Evolutionary conservation across 805 yeast species (phyloP).

Genomic region (Danielia oregonensis): DNA sequence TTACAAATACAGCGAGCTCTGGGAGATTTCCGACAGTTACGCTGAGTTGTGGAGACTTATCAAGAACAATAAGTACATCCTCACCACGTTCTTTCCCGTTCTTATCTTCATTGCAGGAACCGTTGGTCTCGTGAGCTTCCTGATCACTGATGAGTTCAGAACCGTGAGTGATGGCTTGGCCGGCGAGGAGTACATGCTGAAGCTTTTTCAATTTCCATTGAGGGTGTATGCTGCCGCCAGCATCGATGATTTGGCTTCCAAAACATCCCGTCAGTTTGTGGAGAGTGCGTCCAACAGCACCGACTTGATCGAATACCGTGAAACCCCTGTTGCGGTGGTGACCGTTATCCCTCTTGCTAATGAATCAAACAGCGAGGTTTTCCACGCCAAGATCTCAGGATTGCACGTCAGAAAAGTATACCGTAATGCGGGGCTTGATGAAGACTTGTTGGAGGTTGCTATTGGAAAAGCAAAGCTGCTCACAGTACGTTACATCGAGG

Average conservation of each 20-base stretch:
- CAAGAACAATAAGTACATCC: constrained; percentile 18
- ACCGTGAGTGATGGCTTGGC: constrained; percentile 28
- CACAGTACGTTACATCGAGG: constrained; percentile 24
- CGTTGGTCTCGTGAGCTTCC: constrained; percentile 35
- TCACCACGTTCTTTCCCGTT: constrained; percentile 33
- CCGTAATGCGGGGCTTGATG: constrained; percentile 57
- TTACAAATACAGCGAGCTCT: constrained; percentile 27
- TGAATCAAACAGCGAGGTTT: constrained; percentile 34
- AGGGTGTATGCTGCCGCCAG: constrained; percentile 38
- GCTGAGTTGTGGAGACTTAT: constrained; percentile 25
- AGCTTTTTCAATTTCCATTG: constrained; percentile 51
- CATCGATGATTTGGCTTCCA: constrained; percentile 16
- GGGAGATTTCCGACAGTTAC: constrained; percentile 27
- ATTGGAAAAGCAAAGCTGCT: constrained; percentile 43
- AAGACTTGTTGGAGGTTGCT: constrained; percentile 63
- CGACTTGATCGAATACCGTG: constrained; percentile 57
- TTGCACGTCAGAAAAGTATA: constrained; percentile 68
- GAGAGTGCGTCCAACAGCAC: constrained; percentile 43
- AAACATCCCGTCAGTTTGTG: constrained; percentile 23
- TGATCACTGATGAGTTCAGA: constrained; percentile 48
- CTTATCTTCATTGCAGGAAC: constrained; percentile 34
- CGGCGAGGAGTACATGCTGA: constrained; percentile 19
- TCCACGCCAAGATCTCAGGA: constrained; percentile 52
- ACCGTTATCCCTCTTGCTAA: constrained; percentile 42
- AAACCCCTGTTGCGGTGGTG: constrained; percentile 66